Evolutionary conservation across 2,329 filamentous ascomycete species (phyloP), one percentile per base, ranked within the genome.

Genomic region (Catunica adiposa): DNA sequence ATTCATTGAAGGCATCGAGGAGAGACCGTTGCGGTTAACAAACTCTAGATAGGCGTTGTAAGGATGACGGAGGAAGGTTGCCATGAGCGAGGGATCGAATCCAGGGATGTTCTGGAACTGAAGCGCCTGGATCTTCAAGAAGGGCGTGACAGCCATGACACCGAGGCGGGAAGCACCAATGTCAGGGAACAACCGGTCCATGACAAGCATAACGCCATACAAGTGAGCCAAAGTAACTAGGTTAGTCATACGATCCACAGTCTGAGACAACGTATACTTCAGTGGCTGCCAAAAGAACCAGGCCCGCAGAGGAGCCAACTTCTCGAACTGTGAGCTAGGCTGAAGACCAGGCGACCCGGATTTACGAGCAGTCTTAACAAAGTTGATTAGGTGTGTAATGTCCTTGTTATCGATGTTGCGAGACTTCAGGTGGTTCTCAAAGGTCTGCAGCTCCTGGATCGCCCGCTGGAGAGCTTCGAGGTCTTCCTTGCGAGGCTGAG

Each of bases 241-340:
- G 20, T 17, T n/a, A 51, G 26, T 31, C 9, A 25, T 3, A 20
- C 48, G 48, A 29, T 51, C 48, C 8, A 51, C 26, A n/a, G 48
- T 29, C 48, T n/a, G 48, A 61, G 96, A 75, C 1, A 88, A 84
- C 58, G 80, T 86, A 62, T 89, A 84, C 61, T 82, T 81, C 34
- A 95, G 82, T 0, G 92, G 92, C 56, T 95, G 80, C 89, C 90
- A 97, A 70, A 97, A 95, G 15, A 97, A 78, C 89, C 90, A 96
- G 62, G 86, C 86, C 56, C 89, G 79, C 58, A 98, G 77, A 8
- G 87, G 83, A 61, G 94, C 89, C 9, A 97, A 79, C 61, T 89
- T 85, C 64, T 89, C 84, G 66, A 96, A 97, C 64, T 94, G 87
- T 65, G 94, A 82, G 60, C 87, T 83, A 23, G 89, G 80, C 1